Evolutionary conservation across 1,284 basidiomycete genomes (phyloP), one percentile per base, ranked within the genome.

Genomic region (Dichomitus squalens): DNA sequence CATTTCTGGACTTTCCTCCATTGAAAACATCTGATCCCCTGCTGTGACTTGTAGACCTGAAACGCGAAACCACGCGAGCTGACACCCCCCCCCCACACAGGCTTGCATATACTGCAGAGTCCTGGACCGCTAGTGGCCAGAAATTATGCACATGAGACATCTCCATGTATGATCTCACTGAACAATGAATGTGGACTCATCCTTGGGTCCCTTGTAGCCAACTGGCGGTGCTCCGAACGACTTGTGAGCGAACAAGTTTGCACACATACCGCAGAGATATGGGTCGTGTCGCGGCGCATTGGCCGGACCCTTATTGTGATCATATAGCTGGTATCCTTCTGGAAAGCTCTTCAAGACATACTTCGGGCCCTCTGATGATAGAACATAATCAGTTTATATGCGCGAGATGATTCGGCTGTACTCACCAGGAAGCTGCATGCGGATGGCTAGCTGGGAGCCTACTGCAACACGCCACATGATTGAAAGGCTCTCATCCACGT

Each of bases 281-380:
- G 86, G 71, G 69, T 93, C 91, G 58, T 88, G 87, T 57, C 92
- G 76, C n/a, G 86, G 81, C 35, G 70, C 71, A 11, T 58, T 64
- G 35, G 65, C 72, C 12, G 75, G 73, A 0, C 90, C 87, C 68
- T 91, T 91, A 59, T 88, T 78, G 62, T 93, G 91, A 66, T 89
- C 85, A 64, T 75, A 92, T 70, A 93, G 76, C n/a, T 76, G 74
- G 72, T 93, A 93, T 16, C 83, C 81, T 14, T 73, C 69, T 0
- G 91, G 91, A 76, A 86, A 92, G 39, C 71, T 66, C 58, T 79
- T 81, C 35, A 93, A 73, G 23, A 88, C 80, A 67, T 90, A 90
- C 14, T 65, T 73, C 16, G 75, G 78, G 1, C 79, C 82, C 35
- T 69, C 88, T 90, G 34, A 53, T 5, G 52, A 33, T 14, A 20